Percentiles rank a stretch among this genome's conserved stretches.
phyloP scores from a whole-genome alignment of 208 protist species.

The Phytomonas sp. region DNA sequence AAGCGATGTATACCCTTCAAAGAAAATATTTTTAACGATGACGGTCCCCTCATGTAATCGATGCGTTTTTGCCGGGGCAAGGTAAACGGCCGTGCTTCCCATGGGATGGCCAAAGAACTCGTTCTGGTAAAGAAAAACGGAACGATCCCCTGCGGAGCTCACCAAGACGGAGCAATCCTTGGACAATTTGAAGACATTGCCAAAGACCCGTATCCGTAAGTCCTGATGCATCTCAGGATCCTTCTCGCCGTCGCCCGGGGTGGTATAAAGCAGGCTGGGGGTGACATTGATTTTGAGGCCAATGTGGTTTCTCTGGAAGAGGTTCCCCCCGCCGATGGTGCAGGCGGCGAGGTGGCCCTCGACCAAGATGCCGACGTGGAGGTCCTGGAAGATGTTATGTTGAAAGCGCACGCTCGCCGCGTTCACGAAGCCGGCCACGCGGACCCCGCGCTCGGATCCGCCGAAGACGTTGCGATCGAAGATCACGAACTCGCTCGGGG shows the following conservation, averaged over 20 bases:
- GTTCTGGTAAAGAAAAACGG: slow-evolving; percentile 43
- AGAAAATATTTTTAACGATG: slow-evolving; percentile 52
- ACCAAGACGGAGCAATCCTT: slow-evolving; percentile 34
- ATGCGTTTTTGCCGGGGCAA: slow-evolving; percentile 8
- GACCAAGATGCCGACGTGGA: slow-evolving; percentile 42
- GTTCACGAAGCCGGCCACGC: slow-evolving; percentile 45
- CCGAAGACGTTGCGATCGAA: slow-evolving; percentile 61
- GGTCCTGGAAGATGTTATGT: slow-evolving; percentile 50
- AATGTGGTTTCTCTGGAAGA: slow-evolving; percentile 52
- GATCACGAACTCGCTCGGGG: slow-evolving; percentile 51
- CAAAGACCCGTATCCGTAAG: slow-evolving; percentile 41
- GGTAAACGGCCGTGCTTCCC: slow-evolving; percentile 36
- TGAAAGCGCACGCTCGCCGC: slow-evolving; percentile 30
- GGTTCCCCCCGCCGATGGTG: slow-evolving; percentile 57
- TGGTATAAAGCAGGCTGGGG: background rate
- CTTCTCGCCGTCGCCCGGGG: background rate
- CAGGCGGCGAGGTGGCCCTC: slow-evolving; percentile 62
- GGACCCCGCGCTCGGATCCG: slow-evolving; percentile 35
- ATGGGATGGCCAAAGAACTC: slow-evolving; percentile 38
- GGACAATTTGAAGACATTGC: slow-evolving; percentile 43
- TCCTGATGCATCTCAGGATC: background rate
- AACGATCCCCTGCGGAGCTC: slow-evolving; percentile 15
- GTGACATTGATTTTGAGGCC: slow-evolving; percentile 24
- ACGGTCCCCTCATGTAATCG: slow-evolving; percentile 4
- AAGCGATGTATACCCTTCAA: slow-evolving; percentile 45